Base-by-base conservation (phyloP, 257 asterid genomes). In the Gentiana straminea region DNA sequence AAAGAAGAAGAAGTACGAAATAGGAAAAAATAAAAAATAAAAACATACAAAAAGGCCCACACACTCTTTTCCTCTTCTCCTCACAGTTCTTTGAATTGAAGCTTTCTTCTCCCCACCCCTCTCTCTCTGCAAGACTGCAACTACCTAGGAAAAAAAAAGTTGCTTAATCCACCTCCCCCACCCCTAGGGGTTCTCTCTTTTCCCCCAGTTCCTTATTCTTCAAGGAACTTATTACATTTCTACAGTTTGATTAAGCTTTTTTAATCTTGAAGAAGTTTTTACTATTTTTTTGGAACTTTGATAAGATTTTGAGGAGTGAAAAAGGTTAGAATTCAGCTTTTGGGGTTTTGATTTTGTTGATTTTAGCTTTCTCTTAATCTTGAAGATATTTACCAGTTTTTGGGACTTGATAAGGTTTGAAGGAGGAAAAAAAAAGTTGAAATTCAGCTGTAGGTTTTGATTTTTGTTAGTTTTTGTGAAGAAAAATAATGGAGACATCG, bases 401-500 rank as follows among this genome's bases (percentile, higher is more conserved):
- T 52, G 3, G 24, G 9, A 41, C 9, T 41, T 10, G 46, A 41
- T 41, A 41, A 36, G 39, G 6, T 8, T 13, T 24, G 24, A 8
- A 33, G 6, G 35, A 33, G 9, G 34, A 9, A 34, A 13, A 37
- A 13, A 24, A 24, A 24, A 24, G 11, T 58, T 48, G 13, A 35
- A 52, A 51, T 44, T 15, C 39, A 4, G 15, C 8, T 48, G 24
- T 24, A 24, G 24, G 24, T 45, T 15, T 32, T 7, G 53, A 35
- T 57, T 43, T 53, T 48, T 52, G 35, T 24, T 24, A 24, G 24
- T 24, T 32, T 33, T 59, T 1, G 54, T 49, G 9, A 49, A 35
- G 15, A 8, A 10, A 48, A 6, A 8, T 2, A 8, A 82, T 88
- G 94, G 94, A 88, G 51, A 57, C 78, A 38, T 72, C 88, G 7